Base-by-base conservation (phyloP, 1,139 yeast species). In the Diutina pseudorugosa region DNA sequence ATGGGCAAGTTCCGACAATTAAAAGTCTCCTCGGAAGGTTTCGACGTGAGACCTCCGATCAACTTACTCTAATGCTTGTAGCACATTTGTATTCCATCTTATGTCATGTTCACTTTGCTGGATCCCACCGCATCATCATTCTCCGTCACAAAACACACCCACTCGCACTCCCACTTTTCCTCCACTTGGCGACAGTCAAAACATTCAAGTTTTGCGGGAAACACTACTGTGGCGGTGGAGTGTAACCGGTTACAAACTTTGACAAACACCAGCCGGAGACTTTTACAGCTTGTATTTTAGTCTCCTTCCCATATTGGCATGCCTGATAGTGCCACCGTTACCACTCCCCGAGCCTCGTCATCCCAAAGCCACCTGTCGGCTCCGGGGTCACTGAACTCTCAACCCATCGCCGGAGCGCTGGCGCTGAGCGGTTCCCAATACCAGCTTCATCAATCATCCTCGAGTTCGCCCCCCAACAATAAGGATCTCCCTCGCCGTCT, bases 401-500 rank as follows among this genome's bases (percentile, higher is more conserved):
- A 19, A 14, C 45, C 21, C 25, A 19, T 42, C 25, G 20, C 25
- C 25, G n/a, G 25, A 19, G 45, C 45, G 45, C 45, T 19, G 45
- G 45, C 45, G 45, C 45, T 42, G 45, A 42, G 25, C 25, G 6
- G 25, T 18, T 19, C 25, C n/a, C 45, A 19, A 19, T 21, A 42
- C 45, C 47, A 21, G 19, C 47, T 23, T 12, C 47, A 11, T 14
- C 47, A 16, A 7, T 23, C 23, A 7, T 18, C 45, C 7, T n/a
- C 16, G 47, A 12, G 19, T n/a, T 23, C 47, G 33, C 19, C 33
- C 14, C 47, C 33, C 33, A 21, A n/a, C 11, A 21, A 21, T 23
- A 44, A 44, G 33, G 47, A 44, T 9, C 27, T 44, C 16, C 47
- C 47, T 23, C 47, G 47, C 8, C 47, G 47, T 14, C 47, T 44